phyloP scores from a whole-genome alignment of 2,329 filamentous ascomycete genomes.

The Trichoderma sp. region DNA sequence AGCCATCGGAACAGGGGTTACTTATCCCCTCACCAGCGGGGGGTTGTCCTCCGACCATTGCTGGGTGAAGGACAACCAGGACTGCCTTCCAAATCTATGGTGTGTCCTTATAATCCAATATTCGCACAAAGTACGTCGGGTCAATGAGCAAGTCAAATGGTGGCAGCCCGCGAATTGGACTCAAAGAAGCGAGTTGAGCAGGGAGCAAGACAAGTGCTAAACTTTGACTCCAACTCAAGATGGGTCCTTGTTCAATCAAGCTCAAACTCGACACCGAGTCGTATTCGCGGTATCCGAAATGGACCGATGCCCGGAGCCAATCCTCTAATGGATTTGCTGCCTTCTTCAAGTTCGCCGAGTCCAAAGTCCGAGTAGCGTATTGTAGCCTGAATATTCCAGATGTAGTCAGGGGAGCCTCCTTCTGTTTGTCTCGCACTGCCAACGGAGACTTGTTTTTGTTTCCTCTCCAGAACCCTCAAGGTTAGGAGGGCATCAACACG shows the following conservation, averaged over 20 bases:
- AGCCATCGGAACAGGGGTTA: slow-evolving; percentile 29
- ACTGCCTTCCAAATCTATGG: slow-evolving; percentile 39
- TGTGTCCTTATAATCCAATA: slow-evolving; percentile 36
- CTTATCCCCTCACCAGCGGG: slow-evolving; percentile 50
- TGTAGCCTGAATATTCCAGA: slow-evolving; percentile 20
- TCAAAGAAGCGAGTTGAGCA: slow-evolving; percentile 18
- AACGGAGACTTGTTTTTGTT: slow-evolving; percentile 93
- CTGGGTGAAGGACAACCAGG: slow-evolving; percentile 51
- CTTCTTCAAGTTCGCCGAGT: slow-evolving; percentile 24
- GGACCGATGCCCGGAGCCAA: slow-evolving; percentile 15
- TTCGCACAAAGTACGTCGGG: neutral
- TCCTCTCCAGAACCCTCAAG: slow-evolving; percentile 60
- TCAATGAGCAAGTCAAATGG: slow-evolving; percentile 5
- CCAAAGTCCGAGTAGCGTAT: slow-evolving; percentile 24
- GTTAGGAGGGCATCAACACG: slow-evolving; percentile 64
- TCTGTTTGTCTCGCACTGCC: slow-evolving; percentile 81
- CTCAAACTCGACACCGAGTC: slow-evolving; percentile 21
- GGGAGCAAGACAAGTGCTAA: slow-evolving; percentile 74
- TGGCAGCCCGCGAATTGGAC: slow-evolving; percentile 13
- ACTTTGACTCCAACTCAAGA: slow-evolving; percentile 92
- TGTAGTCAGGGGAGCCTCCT: slow-evolving; percentile 45
- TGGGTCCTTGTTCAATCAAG: slow-evolving; percentile 66
- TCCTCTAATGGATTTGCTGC: slow-evolving; percentile 15
- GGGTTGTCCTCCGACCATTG: slow-evolving; percentile 51
- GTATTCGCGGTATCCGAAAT: neutral